Evolutionary conservation across 2,329 filamentous ascomycete genomes (phyloP).

Genomic region (Ceratocystis lukuohia): DNA sequence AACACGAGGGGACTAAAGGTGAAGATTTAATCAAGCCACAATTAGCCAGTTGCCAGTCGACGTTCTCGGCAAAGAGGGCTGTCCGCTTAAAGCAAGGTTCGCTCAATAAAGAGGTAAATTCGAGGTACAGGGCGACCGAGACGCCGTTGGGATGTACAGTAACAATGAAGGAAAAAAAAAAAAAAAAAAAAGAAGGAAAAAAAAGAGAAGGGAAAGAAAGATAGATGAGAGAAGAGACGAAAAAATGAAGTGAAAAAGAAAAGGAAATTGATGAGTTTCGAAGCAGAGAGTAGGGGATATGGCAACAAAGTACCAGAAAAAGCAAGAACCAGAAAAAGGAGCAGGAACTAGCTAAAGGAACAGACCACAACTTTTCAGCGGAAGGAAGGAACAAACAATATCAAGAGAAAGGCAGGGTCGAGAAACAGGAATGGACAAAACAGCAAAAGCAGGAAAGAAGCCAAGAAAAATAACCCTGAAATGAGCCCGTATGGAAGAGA

Average conservation of each 20-base stretch:
- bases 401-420: background rate
- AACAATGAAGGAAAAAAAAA: background rate
- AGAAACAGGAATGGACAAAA: background rate
- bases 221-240: background rate
- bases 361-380: constrained; percentile 16
- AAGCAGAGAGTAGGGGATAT: background rate
- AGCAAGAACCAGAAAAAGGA: background rate
- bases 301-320: background rate
- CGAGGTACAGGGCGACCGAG: background rate
- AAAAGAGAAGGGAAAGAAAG: background rate
- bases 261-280: background rate
- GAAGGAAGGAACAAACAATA: constrained; percentile 5
- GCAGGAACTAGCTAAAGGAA: background rate
- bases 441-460: background rate
- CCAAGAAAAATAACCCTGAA: background rate
- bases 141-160: background rate
- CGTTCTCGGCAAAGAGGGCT: too few species aligned
- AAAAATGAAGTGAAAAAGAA: background rate
- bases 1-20: background rate
- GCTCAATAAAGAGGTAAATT: background rate
- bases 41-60: too few species aligned
- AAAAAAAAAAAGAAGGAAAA: background rate
- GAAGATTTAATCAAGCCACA: too few species aligned
- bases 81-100: too few species aligned
- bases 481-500: background rate